phyloP scores from a whole-genome alignment of 2,329 filamentous ascomycete genomes.

The Emericellopsis cladophorae region DNA sequence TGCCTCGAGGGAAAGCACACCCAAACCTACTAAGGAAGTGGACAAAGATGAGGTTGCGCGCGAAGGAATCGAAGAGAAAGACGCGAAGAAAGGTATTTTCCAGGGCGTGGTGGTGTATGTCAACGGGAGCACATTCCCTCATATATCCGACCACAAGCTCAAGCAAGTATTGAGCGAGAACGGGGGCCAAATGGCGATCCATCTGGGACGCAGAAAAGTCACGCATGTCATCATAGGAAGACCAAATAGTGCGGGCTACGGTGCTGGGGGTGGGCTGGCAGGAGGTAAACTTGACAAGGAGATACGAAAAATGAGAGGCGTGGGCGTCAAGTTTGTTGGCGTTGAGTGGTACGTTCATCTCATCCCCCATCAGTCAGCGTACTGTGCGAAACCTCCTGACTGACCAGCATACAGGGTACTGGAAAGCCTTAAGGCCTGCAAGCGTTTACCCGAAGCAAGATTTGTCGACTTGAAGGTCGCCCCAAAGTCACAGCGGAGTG shows the following conservation, averaged over 20 bases:
- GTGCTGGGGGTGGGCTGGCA: conserved; percentile 63
- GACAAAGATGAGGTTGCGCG: conserved; percentile 6
- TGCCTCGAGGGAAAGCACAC: conserved; percentile 16
- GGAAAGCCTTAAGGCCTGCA: conserved; percentile 69
- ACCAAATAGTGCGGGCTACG: conserved; percentile 39
- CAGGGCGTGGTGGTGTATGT: conserved; percentile 64
- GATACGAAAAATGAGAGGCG: conserved; percentile 53
- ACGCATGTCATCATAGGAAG: conserved; percentile 77
- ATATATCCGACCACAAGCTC: conserved; percentile 74
- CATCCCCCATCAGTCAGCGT: background rate
- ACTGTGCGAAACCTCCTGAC: background rate
- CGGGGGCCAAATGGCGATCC: conserved; percentile 59
- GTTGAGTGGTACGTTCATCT: conserved; percentile 57
- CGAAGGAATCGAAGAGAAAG: conserved; percentile 38
- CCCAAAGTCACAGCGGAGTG: conserved; percentile 48
- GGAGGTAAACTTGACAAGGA: conserved; percentile 73
- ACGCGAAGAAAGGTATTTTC: conserved; percentile 43
- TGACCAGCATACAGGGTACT: conserved; percentile 45
- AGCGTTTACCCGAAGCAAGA: conserved; percentile 59
- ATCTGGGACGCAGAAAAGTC: conserved; percentile 59
- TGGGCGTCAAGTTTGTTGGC: conserved; percentile 63
- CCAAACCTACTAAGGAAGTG: background rate
- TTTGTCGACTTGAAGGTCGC: conserved; percentile 55
- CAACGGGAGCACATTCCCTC: conserved; percentile 74
- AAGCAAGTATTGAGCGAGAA: conserved; percentile 66